These are phyloP conservation scores for Deuterostichococcus epilithicus DNA, from an alignment of 139 green algal species.

Conservation along the genomic window DNA sequence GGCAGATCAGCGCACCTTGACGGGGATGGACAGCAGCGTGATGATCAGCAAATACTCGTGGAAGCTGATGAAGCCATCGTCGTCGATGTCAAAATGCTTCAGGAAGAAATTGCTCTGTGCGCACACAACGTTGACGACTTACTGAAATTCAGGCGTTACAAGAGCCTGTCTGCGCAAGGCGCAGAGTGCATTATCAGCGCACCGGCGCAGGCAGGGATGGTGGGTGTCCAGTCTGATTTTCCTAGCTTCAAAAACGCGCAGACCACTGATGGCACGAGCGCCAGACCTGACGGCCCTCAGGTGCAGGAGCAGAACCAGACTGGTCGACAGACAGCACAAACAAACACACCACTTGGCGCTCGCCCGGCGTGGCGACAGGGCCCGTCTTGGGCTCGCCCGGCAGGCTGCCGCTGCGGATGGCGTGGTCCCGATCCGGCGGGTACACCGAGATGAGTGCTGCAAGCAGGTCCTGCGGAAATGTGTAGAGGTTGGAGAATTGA, in stretches of 20 bases:
- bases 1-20: conserved; percentile 16
- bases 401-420: neutral
- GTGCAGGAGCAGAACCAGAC: too few relatives aligned
- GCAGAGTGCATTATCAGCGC: neutral
- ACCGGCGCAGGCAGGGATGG: neutral
- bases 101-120: conserved; percentile 40
- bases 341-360: neutral
- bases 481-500: neutral
- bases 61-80: conserved; percentile 60
- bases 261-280: too few relatives aligned
- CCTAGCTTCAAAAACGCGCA: conserved; percentile 10
- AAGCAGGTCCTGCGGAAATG: neutral
- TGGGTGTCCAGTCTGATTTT: neutral
- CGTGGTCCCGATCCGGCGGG: neutral
- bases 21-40: conserved; percentile 58
- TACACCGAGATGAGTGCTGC: neutral
- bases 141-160: neutral
- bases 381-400: neutral
- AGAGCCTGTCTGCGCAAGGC: neutral
- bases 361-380: neutral
- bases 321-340: too few relatives aligned
- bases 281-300: too few relatives aligned
- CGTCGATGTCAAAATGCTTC: conserved; percentile 62
- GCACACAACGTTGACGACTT: neutral
- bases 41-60: conserved; percentile 78